Percentiles rank a stretch among this genome's conserved stretches.
phyloP scores from a whole-genome alignment of 352 stramenopile genomes.

The Achlya hypogyna region DNA sequence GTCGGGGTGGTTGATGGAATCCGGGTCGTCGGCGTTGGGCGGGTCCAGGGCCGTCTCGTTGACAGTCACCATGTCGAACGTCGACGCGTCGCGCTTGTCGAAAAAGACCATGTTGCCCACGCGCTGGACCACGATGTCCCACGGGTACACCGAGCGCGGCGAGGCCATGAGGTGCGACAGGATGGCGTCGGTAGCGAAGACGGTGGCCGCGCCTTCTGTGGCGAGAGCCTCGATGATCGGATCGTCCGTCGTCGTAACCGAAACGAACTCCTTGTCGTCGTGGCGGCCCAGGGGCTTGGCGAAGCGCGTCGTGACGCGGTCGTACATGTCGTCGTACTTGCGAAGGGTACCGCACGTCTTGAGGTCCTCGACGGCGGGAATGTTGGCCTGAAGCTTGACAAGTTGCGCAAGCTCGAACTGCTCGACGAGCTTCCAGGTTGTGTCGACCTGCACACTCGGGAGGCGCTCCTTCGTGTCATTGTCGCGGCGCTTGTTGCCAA shows the following conservation, averaged over 20 bases:
- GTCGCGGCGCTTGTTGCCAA: constrained; percentile 50
- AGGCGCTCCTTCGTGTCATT: constrained; percentile 74
- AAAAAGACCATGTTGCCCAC: constrained; percentile 95
- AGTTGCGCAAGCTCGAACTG: constrained; percentile 95
- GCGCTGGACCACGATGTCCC: constrained; percentile 92
- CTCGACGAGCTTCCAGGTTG: constrained; percentile 90
- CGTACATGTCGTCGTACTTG: constrained; percentile 92
- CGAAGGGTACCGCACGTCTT: constrained; percentile 91
- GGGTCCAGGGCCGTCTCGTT: constrained; percentile 93
- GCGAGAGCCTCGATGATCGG: constrained; percentile 92
- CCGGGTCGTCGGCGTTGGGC: constrained; percentile 71
- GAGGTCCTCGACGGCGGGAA: constrained; percentile 82
- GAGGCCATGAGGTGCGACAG: constrained; percentile 95
- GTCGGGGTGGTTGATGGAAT: constrained; percentile 94
- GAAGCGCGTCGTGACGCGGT: constrained; percentile 87
- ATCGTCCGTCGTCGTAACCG: constrained; percentile 95
- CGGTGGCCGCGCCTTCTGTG: constrained; percentile 82
- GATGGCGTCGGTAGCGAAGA: constrained; percentile 97
- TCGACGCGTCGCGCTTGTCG: constrained; percentile 93
- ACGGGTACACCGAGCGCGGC: constrained; percentile 93
- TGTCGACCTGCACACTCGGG: constrained; percentile 85
- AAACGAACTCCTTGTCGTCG: constrained; percentile 93
- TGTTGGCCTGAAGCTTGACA: constrained; percentile 89
- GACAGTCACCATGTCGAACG: constrained; percentile 93
- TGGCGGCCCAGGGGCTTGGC: constrained; percentile 68